A percentile compares a stretch with the other conserved stretches of the same genome.
These are phyloP conservation scores for Populus alba DNA, from an alignment of 345 rosid species.

Conservation along the genomic window DNA sequence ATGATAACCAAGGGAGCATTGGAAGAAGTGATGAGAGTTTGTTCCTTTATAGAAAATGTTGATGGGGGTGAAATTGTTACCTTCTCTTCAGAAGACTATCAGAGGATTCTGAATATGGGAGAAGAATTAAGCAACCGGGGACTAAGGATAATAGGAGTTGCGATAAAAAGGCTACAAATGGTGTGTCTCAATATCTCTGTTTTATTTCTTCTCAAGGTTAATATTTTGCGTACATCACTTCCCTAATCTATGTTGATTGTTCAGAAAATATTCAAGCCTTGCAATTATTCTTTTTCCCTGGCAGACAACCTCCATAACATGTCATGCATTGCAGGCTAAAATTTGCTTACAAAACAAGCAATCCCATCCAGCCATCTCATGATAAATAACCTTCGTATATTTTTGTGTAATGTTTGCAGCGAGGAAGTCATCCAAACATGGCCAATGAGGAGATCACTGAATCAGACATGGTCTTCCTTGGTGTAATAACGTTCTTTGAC, in stretches of 20 bases:
- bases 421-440: slow-evolving; percentile 15
- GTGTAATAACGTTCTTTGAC: slow-evolving; percentile 60
- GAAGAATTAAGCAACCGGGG: slow-evolving; percentile 63
- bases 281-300: neutral
- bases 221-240: neutral
- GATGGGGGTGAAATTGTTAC: slow-evolving; percentile 26
- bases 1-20: slow-evolving; percentile 66
- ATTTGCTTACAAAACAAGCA: neutral
- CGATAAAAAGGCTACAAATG: slow-evolving; percentile 45
- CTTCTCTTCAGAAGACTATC: slow-evolving; percentile 41
- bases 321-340: neutral
- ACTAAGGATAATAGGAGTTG: slow-evolving; percentile 50
- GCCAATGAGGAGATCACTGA: slow-evolving; percentile 36
- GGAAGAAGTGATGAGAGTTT: slow-evolving; percentile 64
- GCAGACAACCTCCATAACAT: no score
- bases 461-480: slow-evolving; percentile 63
- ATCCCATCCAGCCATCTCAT: neutral
- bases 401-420: slow-evolving; percentile 33
- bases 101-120: slow-evolving; percentile 42
- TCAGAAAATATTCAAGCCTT: neutral
- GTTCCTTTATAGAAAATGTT: slow-evolving; percentile 45
- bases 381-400: neutral
- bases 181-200: slow-evolving; percentile 25
- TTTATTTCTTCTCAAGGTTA: neutral
- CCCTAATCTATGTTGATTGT: neutral